A percentile compares a stretch with the other conserved stretches of the same genome.
phyloP scores from a whole-genome alignment of 495 filamentous ascomycete genomes.

The Aspergillus funiculosus region DNA sequence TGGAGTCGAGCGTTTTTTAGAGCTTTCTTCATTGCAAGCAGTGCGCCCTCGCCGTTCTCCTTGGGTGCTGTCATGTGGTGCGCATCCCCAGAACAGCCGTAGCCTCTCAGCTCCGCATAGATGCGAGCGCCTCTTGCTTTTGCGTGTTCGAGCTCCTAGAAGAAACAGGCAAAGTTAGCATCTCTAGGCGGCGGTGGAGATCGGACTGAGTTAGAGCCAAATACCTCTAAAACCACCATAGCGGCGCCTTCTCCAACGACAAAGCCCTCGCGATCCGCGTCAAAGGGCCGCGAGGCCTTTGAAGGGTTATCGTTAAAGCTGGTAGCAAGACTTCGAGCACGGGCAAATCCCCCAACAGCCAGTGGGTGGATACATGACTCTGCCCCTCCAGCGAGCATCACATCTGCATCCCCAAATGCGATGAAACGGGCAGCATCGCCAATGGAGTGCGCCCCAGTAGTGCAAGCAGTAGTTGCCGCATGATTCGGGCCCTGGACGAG shows the following conservation, averaged over 20 bases:
- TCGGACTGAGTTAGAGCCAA: neutral
- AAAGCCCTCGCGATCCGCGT: conserved; percentile 74
- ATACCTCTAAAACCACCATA: conserved; percentile 74
- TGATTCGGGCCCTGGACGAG: conserved; percentile 72
- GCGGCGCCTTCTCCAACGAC: conserved; percentile 92
- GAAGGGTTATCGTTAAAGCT: conserved; percentile 69
- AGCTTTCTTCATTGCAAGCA: conserved; percentile 77
- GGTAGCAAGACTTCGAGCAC: conserved; percentile 78
- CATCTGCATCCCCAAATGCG: conserved; percentile 79
- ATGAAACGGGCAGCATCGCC: conserved; percentile 91
- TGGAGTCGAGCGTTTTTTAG: conserved; percentile 64
- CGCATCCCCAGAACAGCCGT: conserved; percentile 82
- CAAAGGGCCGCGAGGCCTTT: conserved; percentile 79
- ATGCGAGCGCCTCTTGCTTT: conserved; percentile 70
- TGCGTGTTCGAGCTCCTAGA: conserved; percentile 77
- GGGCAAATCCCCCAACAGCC: conserved; percentile 83
- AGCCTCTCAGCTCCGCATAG: conserved; percentile 85
- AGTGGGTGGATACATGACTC: conserved; percentile 96
- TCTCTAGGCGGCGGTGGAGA: neutral
- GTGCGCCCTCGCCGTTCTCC: conserved; percentile 72
- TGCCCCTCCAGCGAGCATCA: conserved; percentile 90
- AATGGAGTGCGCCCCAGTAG: conserved; percentile 89
- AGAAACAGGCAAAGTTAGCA: conserved; percentile 1
- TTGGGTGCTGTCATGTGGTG: conserved; percentile 88
- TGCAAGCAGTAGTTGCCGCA: conserved; percentile 87